phyloP scores from a whole-genome alignment of 2,329 filamentous ascomycete genomes.

The Paecilomyces sp. region DNA sequence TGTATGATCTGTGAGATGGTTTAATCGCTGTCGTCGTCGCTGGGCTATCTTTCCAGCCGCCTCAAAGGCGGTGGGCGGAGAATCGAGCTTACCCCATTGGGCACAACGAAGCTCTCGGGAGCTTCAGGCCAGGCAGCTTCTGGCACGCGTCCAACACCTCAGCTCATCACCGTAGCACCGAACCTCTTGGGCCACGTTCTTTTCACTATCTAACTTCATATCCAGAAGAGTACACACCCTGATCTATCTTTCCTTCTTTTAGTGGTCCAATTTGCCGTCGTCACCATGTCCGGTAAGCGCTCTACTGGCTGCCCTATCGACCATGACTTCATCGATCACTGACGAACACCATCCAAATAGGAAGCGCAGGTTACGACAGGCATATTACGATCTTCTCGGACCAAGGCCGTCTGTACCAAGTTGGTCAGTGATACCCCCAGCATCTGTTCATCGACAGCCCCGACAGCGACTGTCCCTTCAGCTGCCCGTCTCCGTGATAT shows the following conservation, averaged over 20 bases:
- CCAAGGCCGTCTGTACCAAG: conserved; percentile 97
- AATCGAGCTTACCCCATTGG: conserved; percentile 19
- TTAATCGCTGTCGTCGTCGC: too few species aligned
- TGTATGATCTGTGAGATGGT: too few species aligned
- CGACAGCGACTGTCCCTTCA: background rate
- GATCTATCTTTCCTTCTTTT: conserved; percentile 5
- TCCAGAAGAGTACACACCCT: background rate
- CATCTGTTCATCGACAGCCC: background rate
- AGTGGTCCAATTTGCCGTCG: conserved; percentile 8
- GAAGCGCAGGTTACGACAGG: conserved; percentile 87
- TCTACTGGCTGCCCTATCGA: conserved; percentile 4
- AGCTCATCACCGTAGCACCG: conserved; percentile 15
- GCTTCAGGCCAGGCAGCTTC: conserved; percentile 28
- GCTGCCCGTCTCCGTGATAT: background rate
- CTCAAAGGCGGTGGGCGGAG: conserved; percentile 24
- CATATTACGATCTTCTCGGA: conserved; percentile 99
- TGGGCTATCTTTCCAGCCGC: background rate
- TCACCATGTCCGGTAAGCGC: conserved; percentile 39
- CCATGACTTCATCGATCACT: conserved; percentile 24
- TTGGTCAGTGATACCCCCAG: conserved; percentile 62
- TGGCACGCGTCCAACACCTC: conserved; percentile 23
- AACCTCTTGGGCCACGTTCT: conserved; percentile 9
- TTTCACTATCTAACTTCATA: background rate
- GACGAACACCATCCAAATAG: conserved; percentile 36
- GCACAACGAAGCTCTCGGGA: conserved; percentile 18